These are phyloP conservation scores for Cladophialophora psammophila DNA, from an alignment of 2,329 filamentous ascomycete species.

Conservation along the genomic window DNA sequence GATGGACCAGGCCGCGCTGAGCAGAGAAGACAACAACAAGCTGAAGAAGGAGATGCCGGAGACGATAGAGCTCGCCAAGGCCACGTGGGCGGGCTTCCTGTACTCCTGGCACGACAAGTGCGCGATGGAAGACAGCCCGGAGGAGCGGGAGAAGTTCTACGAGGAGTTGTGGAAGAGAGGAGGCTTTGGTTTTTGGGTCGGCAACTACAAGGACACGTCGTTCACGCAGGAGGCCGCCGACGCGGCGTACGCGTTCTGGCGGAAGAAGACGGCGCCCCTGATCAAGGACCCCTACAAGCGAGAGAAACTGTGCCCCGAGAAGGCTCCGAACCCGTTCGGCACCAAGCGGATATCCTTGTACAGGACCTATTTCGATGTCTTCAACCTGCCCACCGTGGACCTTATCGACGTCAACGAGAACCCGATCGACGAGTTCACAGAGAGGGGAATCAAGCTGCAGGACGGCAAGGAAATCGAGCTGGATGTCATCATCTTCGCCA, in stretches of 20 bases:
- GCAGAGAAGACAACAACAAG: conserved; percentile 27
- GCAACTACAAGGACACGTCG: conserved; percentile 60
- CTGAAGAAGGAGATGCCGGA: background rate
- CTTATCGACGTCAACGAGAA: conserved; percentile 55
- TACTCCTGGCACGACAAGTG: conserved; percentile 66
- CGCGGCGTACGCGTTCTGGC: conserved; percentile 64
- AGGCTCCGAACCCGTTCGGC: conserved; percentile 64
- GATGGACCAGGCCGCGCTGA: conserved; percentile 65
- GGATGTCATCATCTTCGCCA: conserved; percentile 52
- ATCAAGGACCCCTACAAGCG: conserved; percentile 59
- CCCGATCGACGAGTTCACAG: conserved; percentile 51
- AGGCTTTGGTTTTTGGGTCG: conserved; percentile 66
- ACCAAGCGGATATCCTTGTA: conserved; percentile 60
- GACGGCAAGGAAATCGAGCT: conserved; percentile 50
- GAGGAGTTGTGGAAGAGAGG: conserved; percentile 60
- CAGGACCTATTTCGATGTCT: conserved; percentile 59
- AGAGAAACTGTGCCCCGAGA: conserved; percentile 61
- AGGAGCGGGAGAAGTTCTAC: conserved; percentile 54
- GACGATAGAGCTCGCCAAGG: conserved; percentile 24
- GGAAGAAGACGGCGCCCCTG: conserved; percentile 58
- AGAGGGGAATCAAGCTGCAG: conserved; percentile 50
- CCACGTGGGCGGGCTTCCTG: conserved; percentile 54
- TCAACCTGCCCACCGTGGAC: conserved; percentile 56
- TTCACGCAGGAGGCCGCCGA: conserved; percentile 58
- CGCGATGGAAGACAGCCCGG: conserved; percentile 51